Conservation (phyloP, 2,329 filamentous ascomycete genomes). For the Didymellaceae sp. region DNA sequence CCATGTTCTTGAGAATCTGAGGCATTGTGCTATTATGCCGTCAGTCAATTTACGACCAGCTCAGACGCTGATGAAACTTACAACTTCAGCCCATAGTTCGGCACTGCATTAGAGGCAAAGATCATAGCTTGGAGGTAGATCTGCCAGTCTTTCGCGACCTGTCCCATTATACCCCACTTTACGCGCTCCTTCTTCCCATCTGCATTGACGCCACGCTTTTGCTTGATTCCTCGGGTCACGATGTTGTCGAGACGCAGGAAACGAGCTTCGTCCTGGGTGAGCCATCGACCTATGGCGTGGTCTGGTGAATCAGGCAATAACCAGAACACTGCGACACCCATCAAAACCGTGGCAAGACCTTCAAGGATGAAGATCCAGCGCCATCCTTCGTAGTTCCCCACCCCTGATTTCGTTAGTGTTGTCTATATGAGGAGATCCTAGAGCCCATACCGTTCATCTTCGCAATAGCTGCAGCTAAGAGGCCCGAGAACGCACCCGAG, state of each 20-base stretch:
- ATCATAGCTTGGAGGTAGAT: conserved; percentile 53
- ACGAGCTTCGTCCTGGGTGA: conserved; percentile 27
- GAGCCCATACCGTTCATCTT: conserved; percentile 59
- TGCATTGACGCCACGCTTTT: conserved; percentile 16
- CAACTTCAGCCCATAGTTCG: conserved; percentile 48
- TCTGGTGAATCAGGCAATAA: conserved; percentile 27
- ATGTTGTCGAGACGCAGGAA: conserved; percentile 21
- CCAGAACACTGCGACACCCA: conserved; percentile 18
- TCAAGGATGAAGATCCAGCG: conserved; percentile 34
- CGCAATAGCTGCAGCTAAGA: conserved; percentile 61
- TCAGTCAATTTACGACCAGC: not conserved
- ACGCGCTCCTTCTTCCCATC: conserved; percentile 24
- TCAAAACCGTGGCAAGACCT: conserved; percentile 18
- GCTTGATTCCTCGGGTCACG: conserved; percentile 22
- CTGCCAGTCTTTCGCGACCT: conserved; percentile 58
- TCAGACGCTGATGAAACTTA: not conserved
- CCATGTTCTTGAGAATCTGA: conserved; percentile 27
- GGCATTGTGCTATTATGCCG: conserved; percentile 7
- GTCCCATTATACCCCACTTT: conserved; percentile 30
- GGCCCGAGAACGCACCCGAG: conserved; percentile 63
- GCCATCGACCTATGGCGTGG: conserved; percentile 33
- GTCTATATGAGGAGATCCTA: accelerated
- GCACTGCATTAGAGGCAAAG: conserved; percentile 37
- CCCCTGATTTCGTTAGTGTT: conserved; percentile 24
- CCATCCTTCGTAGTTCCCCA: conserved; percentile 46